These are phyloP conservation scores for Aspergillus sp. DNA, from an alignment of 2,329 filamentous ascomycete species.

Conservation along the genomic window DNA sequence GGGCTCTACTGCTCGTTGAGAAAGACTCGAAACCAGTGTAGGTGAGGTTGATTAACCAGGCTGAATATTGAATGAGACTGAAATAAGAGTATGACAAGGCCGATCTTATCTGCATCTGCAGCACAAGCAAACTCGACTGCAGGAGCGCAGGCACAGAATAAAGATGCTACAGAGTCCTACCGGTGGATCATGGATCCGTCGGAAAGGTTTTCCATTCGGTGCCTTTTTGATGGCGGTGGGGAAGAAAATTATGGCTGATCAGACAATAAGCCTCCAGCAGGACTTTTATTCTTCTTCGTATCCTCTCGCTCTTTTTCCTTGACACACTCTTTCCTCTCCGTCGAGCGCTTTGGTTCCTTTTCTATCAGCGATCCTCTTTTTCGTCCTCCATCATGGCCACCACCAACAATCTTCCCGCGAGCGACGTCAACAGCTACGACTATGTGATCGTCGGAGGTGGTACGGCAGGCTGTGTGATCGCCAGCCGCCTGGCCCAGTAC, in stretches of 20 bases:
- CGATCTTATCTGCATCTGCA: neutral
- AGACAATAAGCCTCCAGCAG: neutral
- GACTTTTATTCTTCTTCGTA: neutral
- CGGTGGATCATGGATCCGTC: neutral
- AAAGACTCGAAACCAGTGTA: neutral
- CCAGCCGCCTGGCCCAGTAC: conserved; percentile 78
- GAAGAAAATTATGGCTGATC: conserved; percentile 16
- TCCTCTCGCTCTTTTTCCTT: conserved; percentile 11
- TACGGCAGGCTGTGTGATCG: conserved; percentile 84
- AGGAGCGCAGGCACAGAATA: neutral
- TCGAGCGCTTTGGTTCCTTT: conserved; percentile 11
- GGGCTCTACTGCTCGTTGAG: neutral
- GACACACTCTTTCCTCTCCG: conserved; percentile 10
- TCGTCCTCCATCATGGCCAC: conserved; percentile 58
- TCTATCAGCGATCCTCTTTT: conserved; percentile 6
- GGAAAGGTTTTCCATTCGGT: conserved; percentile 10
- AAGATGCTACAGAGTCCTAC: neutral
- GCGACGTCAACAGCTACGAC: conserved; percentile 72
- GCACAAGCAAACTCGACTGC: neutral
- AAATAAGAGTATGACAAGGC: neutral
- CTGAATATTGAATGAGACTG: neutral
- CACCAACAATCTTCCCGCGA: conserved; percentile 67
- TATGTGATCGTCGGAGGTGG: conserved; percentile 86
- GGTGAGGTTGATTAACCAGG: neutral
- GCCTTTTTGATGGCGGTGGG: conserved; percentile 15